These are phyloP conservation scores for Colletotrichum sp. DNA, from an alignment of 2,329 filamentous ascomycete genomes.

Conservation along the genomic window DNA sequence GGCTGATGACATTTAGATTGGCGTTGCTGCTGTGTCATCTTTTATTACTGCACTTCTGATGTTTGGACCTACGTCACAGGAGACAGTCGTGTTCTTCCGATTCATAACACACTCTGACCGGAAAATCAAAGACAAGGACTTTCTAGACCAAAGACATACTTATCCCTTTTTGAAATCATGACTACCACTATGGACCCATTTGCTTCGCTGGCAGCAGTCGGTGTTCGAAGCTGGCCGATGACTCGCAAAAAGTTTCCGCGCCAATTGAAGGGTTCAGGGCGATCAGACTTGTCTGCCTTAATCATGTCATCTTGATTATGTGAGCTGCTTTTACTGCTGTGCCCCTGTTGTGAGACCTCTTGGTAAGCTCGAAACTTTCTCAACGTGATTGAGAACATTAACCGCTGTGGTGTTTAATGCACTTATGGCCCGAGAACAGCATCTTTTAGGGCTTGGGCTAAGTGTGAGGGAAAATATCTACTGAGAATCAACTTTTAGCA, in stretches of 20 bases:
- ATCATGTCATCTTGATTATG: not conserved
- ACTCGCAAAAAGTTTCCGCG: not conserved
- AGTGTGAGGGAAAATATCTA: not conserved
- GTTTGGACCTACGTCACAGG: not conserved
- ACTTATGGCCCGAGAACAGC: not conserved
- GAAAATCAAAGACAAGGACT: not conserved
- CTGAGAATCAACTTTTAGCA: not conserved
- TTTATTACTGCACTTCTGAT: not conserved
- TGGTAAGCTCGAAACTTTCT: not conserved
- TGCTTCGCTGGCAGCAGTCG: not conserved
- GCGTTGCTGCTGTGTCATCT: not conserved
- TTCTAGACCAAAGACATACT: not conserved
- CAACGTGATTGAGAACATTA: not conserved
- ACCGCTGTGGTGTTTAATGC: not conserved
- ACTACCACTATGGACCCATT: not conserved
- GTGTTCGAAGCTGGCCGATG: not conserved
- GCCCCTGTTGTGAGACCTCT: not conserved
- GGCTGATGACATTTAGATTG: not conserved
- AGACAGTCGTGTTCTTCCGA: not conserved
- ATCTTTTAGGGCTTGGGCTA: not conserved
- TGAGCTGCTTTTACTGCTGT: not conserved
- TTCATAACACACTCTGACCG: not conserved
- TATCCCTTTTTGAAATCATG: not conserved
- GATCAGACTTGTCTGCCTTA: not conserved
- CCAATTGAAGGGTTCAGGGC: not conserved